These are phyloP conservation scores for Trichosporon sp. DNA, from an alignment of 1,284 basidiomycete genomes.

Conservation along the genomic window DNA sequence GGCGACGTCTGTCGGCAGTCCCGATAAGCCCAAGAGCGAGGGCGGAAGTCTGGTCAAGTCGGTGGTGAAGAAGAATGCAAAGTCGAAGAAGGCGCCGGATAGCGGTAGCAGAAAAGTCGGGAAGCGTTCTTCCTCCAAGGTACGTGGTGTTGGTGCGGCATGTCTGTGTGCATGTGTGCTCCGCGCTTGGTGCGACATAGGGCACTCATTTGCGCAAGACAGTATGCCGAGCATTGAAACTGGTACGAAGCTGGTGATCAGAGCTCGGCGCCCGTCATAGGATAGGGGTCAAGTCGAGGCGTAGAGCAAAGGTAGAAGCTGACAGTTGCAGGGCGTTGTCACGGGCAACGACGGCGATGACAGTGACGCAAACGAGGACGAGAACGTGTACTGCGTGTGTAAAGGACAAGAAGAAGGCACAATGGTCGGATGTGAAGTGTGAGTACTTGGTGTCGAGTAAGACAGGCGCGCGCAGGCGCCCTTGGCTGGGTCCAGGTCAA, in stretches of 20 bases:
- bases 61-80: conserved; percentile 75
- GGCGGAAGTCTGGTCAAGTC: conserved; percentile 59
- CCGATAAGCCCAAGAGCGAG: not conserved
- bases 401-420: conserved; percentile 49
- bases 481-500: not conserved
- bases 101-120: conserved; percentile 7
- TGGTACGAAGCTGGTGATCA: not conserved
- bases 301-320: not conserved
- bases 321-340: conserved; percentile 7
- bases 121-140: not conserved
- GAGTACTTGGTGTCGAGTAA: conserved; percentile 21
- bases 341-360: not conserved
- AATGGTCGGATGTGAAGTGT: conserved; percentile 53
- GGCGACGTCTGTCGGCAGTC: conserved; percentile 6
- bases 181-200: too few relatives aligned
- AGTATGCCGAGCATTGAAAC: too few relatives aligned
- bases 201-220: too few relatives aligned
- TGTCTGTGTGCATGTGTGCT: not conserved
- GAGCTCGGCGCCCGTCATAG: not conserved
- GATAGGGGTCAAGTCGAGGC: not conserved
- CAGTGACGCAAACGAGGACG: conserved; percentile 21
- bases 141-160: not conserved
- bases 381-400: conserved; percentile 50
- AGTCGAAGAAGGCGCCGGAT: conserved; percentile 16
- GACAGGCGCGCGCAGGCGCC: not conserved